phyloP scores from a whole-genome alignment of 768 basidiomycete genomes.

The Pleurotus salmoneostramineus region DNA sequence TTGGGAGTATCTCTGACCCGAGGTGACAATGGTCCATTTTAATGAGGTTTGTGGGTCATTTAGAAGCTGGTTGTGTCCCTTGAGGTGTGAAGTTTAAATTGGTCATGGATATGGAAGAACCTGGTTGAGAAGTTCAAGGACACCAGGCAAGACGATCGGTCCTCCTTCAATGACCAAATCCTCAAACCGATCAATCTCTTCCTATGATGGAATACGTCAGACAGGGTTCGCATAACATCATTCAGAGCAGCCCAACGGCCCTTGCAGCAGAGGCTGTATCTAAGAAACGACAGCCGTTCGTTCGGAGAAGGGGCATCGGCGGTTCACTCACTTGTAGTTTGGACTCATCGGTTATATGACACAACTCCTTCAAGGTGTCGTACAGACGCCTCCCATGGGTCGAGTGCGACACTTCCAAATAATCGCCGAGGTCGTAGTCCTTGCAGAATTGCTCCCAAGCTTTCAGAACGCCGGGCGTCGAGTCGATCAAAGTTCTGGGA shows the following conservation, averaged over 20 bases:
- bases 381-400: conserved; percentile 75
- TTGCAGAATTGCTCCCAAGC: conserved; percentile 72
- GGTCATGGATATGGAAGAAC: conserved; percentile 32
- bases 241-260: no score
- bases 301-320: no score
- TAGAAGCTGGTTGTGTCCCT: not conserved
- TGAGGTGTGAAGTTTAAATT: not conserved
- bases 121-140: conserved; percentile 47
- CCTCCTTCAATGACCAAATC: conserved; percentile 64
- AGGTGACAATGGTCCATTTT: conserved; percentile 85
- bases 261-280: not conserved
- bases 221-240: no score
- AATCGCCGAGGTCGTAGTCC: conserved; percentile 55
- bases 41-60: conserved; percentile 16
- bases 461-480: conserved; percentile 76
- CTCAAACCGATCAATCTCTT: conserved; percentile 76
- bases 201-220: conserved; percentile 26
- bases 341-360: conserved; percentile 53
- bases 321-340: conserved; percentile 52
- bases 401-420: conserved; percentile 42
- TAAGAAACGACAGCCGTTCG: no score
- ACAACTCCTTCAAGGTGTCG: conserved; percentile 73
- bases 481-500: conserved; percentile 70
- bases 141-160: conserved; percentile 66
- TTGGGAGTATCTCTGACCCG: conserved; percentile 37